These are phyloP conservation scores for Arthrobotrys sphaeroides DNA, from an alignment of 2,329 filamentous ascomycete species.

Conservation along the genomic window DNA sequence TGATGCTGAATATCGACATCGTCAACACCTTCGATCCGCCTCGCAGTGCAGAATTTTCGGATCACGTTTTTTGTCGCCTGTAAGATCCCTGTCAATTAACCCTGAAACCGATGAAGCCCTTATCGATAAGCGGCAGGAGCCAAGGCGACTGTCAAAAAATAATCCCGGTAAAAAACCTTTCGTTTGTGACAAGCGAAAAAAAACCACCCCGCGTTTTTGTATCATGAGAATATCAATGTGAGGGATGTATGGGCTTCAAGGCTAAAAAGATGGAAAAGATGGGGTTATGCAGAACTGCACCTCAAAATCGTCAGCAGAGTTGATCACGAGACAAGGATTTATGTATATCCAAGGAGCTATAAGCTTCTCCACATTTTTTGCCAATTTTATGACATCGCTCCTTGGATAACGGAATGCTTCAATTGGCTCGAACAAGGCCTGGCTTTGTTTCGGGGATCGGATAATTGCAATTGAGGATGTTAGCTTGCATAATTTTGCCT, in stretches of 20 bases:
- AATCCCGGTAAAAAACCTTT: constrained; percentile 34
- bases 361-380: constrained; percentile 37
- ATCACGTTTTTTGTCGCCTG: neutral
- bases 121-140: constrained; percentile 53
- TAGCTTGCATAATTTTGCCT: constrained; percentile 32
- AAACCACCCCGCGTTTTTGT: constrained; percentile 41
- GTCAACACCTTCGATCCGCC: neutral
- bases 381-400: constrained; percentile 46
- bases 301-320: constrained; percentile 37
- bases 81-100: constrained; percentile 34
- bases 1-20: neutral
- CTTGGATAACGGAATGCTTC: constrained; percentile 46
- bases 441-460: constrained; percentile 46
- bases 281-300: constrained; percentile 31
- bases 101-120: constrained; percentile 27
- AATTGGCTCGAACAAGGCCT: constrained; percentile 29
- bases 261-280: constrained; percentile 33
- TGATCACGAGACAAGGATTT: constrained; percentile 52
- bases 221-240: neutral
- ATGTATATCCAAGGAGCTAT: constrained; percentile 13
- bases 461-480: constrained; percentile 35
- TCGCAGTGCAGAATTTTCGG: neutral
- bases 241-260: constrained; percentile 26
- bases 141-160: constrained; percentile 40
- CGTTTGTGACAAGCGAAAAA: constrained; percentile 25